phyloP scores from a whole-genome alignment of 2,329 filamentous ascomycete species.

The Talaromyces sp. region DNA sequence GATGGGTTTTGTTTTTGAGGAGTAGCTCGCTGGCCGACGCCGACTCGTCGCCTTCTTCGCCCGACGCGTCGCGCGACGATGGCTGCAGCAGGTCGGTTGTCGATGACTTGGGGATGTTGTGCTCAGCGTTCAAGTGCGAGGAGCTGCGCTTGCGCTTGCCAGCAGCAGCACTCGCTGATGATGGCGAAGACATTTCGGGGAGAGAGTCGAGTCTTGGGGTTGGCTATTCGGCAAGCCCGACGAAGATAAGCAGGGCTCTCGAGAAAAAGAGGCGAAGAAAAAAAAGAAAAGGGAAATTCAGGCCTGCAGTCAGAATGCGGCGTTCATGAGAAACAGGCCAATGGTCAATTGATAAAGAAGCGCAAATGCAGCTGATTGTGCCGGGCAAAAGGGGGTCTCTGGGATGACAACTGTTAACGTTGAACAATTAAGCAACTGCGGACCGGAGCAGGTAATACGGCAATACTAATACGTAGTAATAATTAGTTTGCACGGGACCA shows the following conservation, averaged over 20 bases:
- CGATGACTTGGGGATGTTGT: conserved; percentile 43
- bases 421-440: not conserved
- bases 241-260: not conserved
- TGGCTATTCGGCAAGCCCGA: not conserved
- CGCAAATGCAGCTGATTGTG: not conserved
- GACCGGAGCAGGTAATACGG: not conserved
- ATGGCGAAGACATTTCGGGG: conserved; percentile 60
- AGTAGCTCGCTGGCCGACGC: conserved; percentile 42
- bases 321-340: not conserved
- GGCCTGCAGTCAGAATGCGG: not conserved
- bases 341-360: not conserved
- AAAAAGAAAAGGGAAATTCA: not conserved
- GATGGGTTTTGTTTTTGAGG: conserved; percentile 46
- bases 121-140: conserved; percentile 37
- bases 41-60: conserved; percentile 71
- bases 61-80: conserved; percentile 76
- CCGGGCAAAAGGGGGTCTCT: not conserved
- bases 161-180: conserved; percentile 40
- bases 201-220: too few relatives aligned
- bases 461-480: not conserved
- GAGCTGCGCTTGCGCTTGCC: conserved; percentile 74
- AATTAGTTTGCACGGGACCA: not conserved
- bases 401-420: not conserved
- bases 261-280: not conserved
- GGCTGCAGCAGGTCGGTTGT: conserved; percentile 60